Conservation (phyloP, 2,329 filamentous ascomycete species). For the Curvularia eragrostidis region DNA sequence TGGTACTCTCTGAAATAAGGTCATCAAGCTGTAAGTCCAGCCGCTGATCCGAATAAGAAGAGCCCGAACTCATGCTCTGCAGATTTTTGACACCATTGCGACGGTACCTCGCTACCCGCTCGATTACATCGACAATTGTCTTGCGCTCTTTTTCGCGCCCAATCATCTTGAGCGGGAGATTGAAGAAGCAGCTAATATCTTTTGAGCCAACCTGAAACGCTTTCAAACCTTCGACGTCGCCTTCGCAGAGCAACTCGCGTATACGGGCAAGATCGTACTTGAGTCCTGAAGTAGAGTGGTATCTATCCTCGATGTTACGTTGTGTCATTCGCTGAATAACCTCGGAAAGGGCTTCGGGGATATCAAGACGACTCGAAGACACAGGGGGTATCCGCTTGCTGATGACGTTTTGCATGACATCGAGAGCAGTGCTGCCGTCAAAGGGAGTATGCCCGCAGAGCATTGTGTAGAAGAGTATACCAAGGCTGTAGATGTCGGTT, state of each 20-base stretch:
- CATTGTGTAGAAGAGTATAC: conserved; percentile 82
- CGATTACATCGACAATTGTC: conserved; percentile 72
- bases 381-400: conserved; percentile 78
- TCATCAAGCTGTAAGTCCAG: conserved; percentile 60
- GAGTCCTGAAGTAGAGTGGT: conserved; percentile 86
- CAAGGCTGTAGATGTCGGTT: conserved; percentile 92
- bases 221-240: conserved; percentile 73
- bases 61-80: conserved; percentile 60
- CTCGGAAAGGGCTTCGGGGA: conserved; percentile 80
- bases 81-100: conserved; percentile 51
- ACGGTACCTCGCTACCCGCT: conserved; percentile 75
- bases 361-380: conserved; percentile 77
- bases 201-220: conserved; percentile 79
- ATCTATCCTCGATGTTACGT: conserved; percentile 85
- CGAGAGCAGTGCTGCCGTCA: conserved; percentile 78
- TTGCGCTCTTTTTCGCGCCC: conserved; percentile 76
- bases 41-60: conserved; percentile 60
- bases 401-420: conserved; percentile 90
- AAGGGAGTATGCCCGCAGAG: conserved; percentile 78
- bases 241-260: conserved; percentile 75
- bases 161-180: conserved; percentile 80
- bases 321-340: conserved; percentile 93
- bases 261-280: conserved; percentile 80
- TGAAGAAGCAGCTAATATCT: conserved; percentile 92
- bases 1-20: conserved; percentile 57